phyloP scores from a whole-genome alignment of 306 rosid genomes.

The Abrus precatorius region DNA sequence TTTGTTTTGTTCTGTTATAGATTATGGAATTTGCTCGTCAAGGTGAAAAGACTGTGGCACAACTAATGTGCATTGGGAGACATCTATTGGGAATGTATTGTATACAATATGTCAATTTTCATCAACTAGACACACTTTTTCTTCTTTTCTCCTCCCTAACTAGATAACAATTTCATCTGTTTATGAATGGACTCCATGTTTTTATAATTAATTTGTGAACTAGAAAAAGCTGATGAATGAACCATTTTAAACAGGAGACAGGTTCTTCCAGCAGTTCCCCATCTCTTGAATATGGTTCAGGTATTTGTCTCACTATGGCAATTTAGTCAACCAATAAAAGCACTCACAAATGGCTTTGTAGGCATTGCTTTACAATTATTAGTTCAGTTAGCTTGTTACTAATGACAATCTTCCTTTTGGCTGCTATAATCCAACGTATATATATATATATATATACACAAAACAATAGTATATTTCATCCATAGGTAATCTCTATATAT shows the following conservation, averaged over 20 bases:
- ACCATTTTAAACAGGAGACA: conserved; percentile 66
- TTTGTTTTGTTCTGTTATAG: conserved; percentile 37
- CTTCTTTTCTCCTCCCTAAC: not conserved
- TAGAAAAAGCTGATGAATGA: conserved; percentile 24
- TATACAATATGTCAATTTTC: conserved; percentile 14
- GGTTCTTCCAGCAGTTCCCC: conserved; percentile 85
- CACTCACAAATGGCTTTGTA: not conserved
- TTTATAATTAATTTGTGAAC: not conserved
- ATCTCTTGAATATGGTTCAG: conserved; percentile 76
- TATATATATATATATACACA: no score
- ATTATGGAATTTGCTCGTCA: conserved; percentile 81
- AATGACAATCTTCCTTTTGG: not conserved
- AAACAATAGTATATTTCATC: no score
- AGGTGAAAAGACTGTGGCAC: conserved; percentile 75
- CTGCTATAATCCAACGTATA: not conserved
- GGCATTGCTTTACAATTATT: not conserved
- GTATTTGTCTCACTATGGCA: conserved; percentile 46
- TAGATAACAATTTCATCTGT: not conserved
- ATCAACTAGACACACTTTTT: not conserved
- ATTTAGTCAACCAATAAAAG: conserved; percentile 7
- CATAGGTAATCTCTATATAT: not conserved
- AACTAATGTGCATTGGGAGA: conserved; percentile 71
- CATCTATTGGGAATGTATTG: conserved; percentile 76
- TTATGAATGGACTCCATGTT: not conserved
- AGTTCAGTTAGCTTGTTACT: conserved; percentile 2